Percentiles rank a stretch among this genome's conserved stretches.
Evolutionary conservation across 352 stramenopile genomes (phyloP).

Genomic region (Globisporangium spinosum): DNA sequence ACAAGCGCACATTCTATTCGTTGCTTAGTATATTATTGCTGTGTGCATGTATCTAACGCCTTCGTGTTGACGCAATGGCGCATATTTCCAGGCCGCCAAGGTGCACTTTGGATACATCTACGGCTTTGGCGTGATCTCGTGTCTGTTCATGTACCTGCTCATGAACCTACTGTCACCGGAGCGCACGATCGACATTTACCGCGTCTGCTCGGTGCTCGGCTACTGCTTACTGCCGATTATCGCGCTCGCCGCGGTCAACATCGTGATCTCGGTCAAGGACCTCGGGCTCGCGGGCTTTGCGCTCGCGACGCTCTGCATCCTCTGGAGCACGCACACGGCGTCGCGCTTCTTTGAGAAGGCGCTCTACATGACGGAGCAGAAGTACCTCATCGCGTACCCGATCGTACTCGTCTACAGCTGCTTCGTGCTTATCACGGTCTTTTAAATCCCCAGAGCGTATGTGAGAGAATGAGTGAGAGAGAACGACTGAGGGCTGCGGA

Average conservation of each 20-base stretch:
- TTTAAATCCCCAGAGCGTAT: constrained; percentile 49
- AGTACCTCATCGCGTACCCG: constrained; percentile 97
- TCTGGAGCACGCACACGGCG: constrained; percentile 93
- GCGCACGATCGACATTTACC: constrained; percentile 90
- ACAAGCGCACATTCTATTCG: not conserved
- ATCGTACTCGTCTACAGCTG: constrained; percentile 95
- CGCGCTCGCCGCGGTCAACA: constrained; percentile 90
- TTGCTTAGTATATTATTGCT: not conserved
- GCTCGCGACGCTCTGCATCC: constrained; percentile 85
- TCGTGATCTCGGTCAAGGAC: constrained; percentile 88
- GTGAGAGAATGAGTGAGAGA: not conserved
- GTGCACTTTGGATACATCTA: constrained; percentile 99
- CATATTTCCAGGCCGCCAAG: constrained; percentile 69
- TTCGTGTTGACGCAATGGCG: constrained; percentile 7
- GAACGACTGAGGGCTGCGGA: not conserved
- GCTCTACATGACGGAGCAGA: constrained; percentile 93
- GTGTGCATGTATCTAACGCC: constrained; percentile 5
- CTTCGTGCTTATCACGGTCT: constrained; percentile 99
- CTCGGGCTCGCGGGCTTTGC: constrained; percentile 73
- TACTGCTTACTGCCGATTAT: constrained; percentile 97
- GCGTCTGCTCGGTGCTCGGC: constrained; percentile 94
- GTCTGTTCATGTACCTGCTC: constrained; percentile 93
- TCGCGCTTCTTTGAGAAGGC: constrained; percentile 96
- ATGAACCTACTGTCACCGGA: constrained; percentile 93
- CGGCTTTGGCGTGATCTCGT: constrained; percentile 96